Conservation (phyloP, 1,139 yeast species). For the Casaregolazyma lundiana region DNA sequence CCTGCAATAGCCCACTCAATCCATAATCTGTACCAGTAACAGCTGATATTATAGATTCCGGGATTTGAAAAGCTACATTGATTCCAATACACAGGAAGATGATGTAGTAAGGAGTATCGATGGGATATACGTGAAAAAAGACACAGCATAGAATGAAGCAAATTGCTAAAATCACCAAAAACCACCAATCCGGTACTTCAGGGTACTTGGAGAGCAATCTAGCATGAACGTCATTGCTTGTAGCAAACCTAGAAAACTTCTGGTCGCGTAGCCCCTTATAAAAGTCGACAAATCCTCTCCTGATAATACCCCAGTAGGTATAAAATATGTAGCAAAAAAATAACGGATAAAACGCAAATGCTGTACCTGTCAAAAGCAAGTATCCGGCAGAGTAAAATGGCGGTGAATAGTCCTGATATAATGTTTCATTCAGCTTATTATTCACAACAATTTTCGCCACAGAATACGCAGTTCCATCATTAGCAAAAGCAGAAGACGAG, state of each 20-base stretch:
- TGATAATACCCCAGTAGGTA: slow-evolving; percentile 22
- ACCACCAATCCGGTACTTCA: slow-evolving; percentile 65
- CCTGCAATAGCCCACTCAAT: slow-evolving; percentile 50
- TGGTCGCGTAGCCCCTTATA: slow-evolving; percentile 2
- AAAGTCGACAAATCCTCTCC: slow-evolving; percentile 9
- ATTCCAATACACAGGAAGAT: slow-evolving; percentile 41
- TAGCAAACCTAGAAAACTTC: slow-evolving; percentile 39
- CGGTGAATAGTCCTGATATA: slow-evolving; percentile 38
- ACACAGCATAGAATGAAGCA: slow-evolving; percentile 47
- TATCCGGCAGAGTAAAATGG: slow-evolving; percentile 59
- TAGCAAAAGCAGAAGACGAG: slow-evolving; percentile 44
- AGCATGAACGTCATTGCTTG: slow-evolving; percentile 53
- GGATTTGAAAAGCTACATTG: slow-evolving; percentile 49
- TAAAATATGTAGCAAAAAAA: slow-evolving; percentile 23
- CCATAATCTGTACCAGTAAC: slow-evolving; percentile 51
- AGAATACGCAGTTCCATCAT: slow-evolving; percentile 42
- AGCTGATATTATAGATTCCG: slow-evolving; percentile 46
- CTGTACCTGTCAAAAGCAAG: slow-evolving; percentile 51
- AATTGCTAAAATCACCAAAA: slow-evolving; percentile 41
- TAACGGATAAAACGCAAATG: slow-evolving; percentile 52
- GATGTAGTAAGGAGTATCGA: slow-evolving; percentile 13
- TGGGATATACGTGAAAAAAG: slow-evolving; percentile 41
- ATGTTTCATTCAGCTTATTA: slow-evolving; percentile 32
- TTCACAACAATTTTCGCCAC: slow-evolving; percentile 39
- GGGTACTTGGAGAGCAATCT: slow-evolving; percentile 49